Base-by-base conservation (phyloP, 75 land plant species). In the Ceratopteris richardii region DNA sequence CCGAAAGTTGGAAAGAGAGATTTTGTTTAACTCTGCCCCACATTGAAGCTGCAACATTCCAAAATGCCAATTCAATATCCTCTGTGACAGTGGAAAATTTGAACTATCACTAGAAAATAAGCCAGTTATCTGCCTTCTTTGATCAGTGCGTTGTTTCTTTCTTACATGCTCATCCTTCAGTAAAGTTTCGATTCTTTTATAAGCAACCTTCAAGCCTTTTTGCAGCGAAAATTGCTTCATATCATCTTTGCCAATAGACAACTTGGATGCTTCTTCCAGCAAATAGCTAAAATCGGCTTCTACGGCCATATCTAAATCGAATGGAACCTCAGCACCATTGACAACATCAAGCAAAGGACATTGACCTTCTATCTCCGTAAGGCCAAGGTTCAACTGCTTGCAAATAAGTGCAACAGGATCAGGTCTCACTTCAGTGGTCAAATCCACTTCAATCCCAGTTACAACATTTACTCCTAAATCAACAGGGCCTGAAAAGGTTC, bases 391-490 rank as follows among this genome's bases (percentile, higher is more conserved):
- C 46, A 93, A 72, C 66, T 93, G 98, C 52, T 74, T 68, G 80
- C 98, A 93, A 33, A 93, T 44, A 56, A 93, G 64, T 16, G 98
- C 80, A 58, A 90, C 85, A 62, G 98, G 98, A 58, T 93, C 98
- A 10, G 98, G 78, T 56, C 95, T 73, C 57, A 90, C 75, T 65
- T 83, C 96, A 43, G 96, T 84, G 30, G 76, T 82, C 27, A 91
- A 79, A 75, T 91, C 97, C n/a, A 88, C 93, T 67, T 91, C 93
- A 22, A 91, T 88, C 46, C 97, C 97, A 31, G 90, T 93, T 23
- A 93, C 89, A 31, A 93, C 89, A 62, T 96, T 93, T 47, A 96
- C 98, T 14, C 98, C 98, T 71, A 93, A 77, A 81, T 93, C 98
- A n/a, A 93, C 98, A 33, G 98, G 98, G 39, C 84, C 98, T 39